Conservation (phyloP, 2,329 filamentous ascomycete species). For the Stagonosporopsis rhizophila region DNA sequence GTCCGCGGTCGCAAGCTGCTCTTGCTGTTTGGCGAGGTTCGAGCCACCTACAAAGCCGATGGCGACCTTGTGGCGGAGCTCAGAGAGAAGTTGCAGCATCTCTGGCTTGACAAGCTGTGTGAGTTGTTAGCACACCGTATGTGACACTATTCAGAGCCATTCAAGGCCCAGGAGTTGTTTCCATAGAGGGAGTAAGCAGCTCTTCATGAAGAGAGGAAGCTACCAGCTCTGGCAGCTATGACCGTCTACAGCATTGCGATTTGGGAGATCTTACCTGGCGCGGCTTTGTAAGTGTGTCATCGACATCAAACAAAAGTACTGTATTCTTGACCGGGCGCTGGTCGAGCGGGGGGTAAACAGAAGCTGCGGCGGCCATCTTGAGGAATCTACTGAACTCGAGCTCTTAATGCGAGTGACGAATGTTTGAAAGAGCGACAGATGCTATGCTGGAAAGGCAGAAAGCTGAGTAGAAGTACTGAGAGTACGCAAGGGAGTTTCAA, state of each 20-base stretch:
- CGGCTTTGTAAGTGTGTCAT: conserved; percentile 86
- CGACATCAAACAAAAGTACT: conserved; percentile 94
- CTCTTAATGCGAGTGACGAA: not conserved
- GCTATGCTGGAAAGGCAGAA: not conserved
- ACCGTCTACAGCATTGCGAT: not conserved
- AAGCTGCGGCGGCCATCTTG: conserved; percentile 52
- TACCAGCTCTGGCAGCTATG: not conserved
- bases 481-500: conserved; percentile 20
- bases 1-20: conserved; percentile 77
- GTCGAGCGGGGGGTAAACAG: conserved; percentile 74
- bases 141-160: not conserved
- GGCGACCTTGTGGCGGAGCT: conserved; percentile 83
- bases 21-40: conserved; percentile 92
- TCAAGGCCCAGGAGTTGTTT: not conserved
- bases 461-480: not conserved
- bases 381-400: not conserved
- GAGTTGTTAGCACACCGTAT: conserved; percentile 18
- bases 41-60: conserved; percentile 94
- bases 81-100: conserved; percentile 80
- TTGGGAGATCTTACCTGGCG: conserved; percentile 66
- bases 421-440: not conserved
- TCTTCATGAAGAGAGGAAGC: not conserved
- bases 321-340: conserved; percentile 91
- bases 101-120: conserved; percentile 73
- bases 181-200: not conserved